phyloP scores from a whole-genome alignment of 208 protist genomes.

The Balamuthia mandrillaris region DNA sequence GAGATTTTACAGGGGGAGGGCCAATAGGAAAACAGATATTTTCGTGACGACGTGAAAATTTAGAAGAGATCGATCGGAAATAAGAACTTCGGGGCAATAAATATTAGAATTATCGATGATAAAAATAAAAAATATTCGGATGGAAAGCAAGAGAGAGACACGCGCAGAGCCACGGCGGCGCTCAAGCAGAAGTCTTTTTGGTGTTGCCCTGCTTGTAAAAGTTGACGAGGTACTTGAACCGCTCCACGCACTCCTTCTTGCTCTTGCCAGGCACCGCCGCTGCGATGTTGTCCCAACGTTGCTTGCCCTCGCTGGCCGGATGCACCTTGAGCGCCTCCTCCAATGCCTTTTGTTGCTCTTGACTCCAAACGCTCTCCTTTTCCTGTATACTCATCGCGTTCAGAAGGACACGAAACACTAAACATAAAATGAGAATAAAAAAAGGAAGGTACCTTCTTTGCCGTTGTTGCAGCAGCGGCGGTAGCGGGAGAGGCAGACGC shows the following conservation, averaged over 20 bases:
- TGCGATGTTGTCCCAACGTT: slow-evolving; percentile 93
- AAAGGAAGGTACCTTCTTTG: background rate
- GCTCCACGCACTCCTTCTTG: slow-evolving; percentile 90
- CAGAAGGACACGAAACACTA: background rate
- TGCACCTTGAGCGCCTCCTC: slow-evolving; percentile 85
- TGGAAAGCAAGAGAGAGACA: no score
- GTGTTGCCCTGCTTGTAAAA: slow-evolving; percentile 72
- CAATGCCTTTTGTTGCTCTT: slow-evolving; percentile 90
- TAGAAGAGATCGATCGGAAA: no score
- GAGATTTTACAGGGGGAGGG: no score
- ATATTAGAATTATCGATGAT: no score
- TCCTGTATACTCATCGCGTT: background rate
- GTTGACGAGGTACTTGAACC: slow-evolving; percentile 93
- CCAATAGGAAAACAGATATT: no score
- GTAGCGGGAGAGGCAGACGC: background rate
- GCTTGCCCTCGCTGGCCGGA: slow-evolving; percentile 87
- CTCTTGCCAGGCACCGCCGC: slow-evolving; percentile 87
- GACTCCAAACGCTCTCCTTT: slow-evolving; percentile 86
- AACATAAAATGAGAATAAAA: background rate
- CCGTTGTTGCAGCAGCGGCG: background rate
- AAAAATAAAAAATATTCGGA: no score
- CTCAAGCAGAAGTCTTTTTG: background rate
- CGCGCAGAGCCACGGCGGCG: no score
- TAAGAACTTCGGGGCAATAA: no score
- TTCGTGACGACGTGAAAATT: no score